Conservation (phyloP, 768 basidiomycete species). For the Scleroderma citrinum region DNA sequence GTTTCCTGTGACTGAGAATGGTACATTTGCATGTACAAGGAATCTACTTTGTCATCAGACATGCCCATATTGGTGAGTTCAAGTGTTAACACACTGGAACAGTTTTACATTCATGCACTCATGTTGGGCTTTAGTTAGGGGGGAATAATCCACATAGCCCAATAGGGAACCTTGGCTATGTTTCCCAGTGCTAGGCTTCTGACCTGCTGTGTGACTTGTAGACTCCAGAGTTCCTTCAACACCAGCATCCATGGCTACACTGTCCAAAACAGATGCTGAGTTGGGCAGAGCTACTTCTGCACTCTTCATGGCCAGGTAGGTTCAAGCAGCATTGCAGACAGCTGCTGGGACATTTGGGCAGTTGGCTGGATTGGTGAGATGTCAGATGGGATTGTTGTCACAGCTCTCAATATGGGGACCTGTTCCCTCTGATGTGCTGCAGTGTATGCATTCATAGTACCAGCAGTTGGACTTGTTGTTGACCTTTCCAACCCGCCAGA, state of each 20-base stretch:
- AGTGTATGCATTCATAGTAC: slow-evolving; percentile 10
- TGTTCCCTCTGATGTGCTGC: neutral
- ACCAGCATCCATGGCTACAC: no score
- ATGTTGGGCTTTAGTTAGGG: neutral
- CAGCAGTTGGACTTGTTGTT: slow-evolving; percentile 6
- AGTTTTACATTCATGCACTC: neutral
- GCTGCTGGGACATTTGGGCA: neutral
- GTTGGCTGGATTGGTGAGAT: neutral
- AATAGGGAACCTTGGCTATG: neutral
- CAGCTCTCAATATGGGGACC: slow-evolving; percentile 6
- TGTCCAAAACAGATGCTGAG: no score
- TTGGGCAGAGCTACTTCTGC: neutral
- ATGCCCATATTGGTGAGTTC: no score
- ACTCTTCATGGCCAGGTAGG: neutral
- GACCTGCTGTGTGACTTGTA: no score
- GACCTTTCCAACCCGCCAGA: neutral
- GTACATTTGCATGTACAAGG: slow-evolving; percentile 20
- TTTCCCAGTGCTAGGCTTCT: no score
- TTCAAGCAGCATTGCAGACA: neutral
- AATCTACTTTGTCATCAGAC: neutral
- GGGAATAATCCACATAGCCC: neutral
- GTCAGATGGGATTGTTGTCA: slow-evolving; percentile 10
- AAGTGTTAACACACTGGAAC: no score
- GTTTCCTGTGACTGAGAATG: slow-evolving; percentile 15
- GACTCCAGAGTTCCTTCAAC: no score